Evolutionary conservation across 108 stramenopile species (phyloP), one percentile per base, ranked within the genome.

Genomic region (Parmales sp.): DNA sequence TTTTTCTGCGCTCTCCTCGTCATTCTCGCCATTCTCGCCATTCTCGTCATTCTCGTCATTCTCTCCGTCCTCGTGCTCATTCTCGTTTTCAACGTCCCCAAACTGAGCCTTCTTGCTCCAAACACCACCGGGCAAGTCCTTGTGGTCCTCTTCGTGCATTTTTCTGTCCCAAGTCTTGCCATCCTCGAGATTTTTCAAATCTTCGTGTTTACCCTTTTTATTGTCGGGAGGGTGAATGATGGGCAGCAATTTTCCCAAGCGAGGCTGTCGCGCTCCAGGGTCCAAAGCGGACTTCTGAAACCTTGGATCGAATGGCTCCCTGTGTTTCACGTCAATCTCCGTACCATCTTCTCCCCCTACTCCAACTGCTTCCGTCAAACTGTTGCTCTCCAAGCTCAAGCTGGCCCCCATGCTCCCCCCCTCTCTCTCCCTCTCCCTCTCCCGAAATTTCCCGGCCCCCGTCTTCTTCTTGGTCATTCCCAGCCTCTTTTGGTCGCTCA

Each of bases 91-190:
- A 11, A 16, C n/a, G 16, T 60, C 54, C n/a, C n/a, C n/a, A 34
- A 60, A 60, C 54, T 60, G 54, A 16, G 31, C 54, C 54, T 60
- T 34, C 26, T 60, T 28, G 54, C 54, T 60, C 54, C 54, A 60
- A 1, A 60, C 31, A 31, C 54, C 54, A 18, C 28, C 54, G 31
- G 54, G 54, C 29, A 60, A 34, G 5, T 60, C 54, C 26, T 3
- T 34, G 28, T 34, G 26, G 16, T 60, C 54, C 28, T 60, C 54
- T 16, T 4, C 28, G 1, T 11, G n/a, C 54, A 34, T 28, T 34
- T 60, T 60, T 34, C 36, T 34, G 16, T 60, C 54, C 54, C 54
- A 60, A 20, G 54, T 60, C 28, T 60, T 31, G 3, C 31, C 54
- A 13, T 34, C 36, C 28, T 60, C 54, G 31, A 60, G 29, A 34